Base-by-base conservation (phyloP, 2,329 filamentous ascomycete genomes). In the Verticillium dahliae region DNA sequence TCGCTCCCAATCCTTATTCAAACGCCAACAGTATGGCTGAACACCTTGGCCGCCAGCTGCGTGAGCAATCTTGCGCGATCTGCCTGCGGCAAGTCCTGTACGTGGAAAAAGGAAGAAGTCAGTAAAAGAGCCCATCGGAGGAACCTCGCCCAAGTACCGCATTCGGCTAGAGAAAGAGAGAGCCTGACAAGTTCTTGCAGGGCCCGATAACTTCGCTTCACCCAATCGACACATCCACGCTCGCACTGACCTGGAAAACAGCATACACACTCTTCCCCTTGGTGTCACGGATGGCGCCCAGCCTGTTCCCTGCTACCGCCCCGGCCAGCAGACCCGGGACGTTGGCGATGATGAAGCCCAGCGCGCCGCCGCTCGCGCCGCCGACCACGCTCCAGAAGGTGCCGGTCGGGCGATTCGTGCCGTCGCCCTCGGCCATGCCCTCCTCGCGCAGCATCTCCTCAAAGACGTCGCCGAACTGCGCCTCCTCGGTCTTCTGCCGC, bases 301-400 rank as follows among this genome's bases (percentile, higher is more conserved):
- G 77, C 59, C 93, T 79, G 76, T 97, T 98, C 11, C 95, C 95
- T 0, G 93, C 94, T 2, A 97, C 93, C 2, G 91, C 92, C 2
- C 95, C 95, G 0, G 94, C 94, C 41, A 98, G 75, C 70, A 94
- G 83, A 0, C 95, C 95, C 0, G 94, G 91, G 57, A 97, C 86
- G 72, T 98, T 98, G 34, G 89, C 95, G 33, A 98, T 84, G 67
- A 99, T 99, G 74, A 98, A 98, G 0, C 95, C 95, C 73, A 99
- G 84, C 2, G 92, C 91, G 13, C 89, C 94, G 37, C 95, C 95
- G 71, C 91, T 95, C 50, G 94, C 75, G 1, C 92, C 92, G 3
- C 95, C 95, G 1, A 97, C 73, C 65, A 97, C 75, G 61, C 87
- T 84, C 94, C 95, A 99, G 75, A 99, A 96, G 68, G 87, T 87